Conservation (phyloP, 2,329 filamentous ascomycete species). For the Nakataea oryzae region DNA sequence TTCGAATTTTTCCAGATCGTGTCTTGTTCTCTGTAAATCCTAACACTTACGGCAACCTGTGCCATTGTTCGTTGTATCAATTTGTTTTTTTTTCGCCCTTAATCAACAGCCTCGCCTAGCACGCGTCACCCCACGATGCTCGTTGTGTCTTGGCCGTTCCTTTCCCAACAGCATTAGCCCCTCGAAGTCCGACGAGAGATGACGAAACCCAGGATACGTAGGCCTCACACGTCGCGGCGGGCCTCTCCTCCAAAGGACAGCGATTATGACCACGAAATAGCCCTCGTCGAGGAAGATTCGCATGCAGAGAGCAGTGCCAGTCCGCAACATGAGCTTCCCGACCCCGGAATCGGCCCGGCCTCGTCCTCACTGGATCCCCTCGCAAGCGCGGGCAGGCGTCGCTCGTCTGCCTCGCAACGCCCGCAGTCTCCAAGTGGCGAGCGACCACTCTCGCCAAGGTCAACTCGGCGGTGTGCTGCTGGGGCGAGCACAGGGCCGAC, state of each 20-base stretch:
- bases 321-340: not conserved
- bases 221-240: slow-evolving; percentile 41
- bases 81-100: not conserved
- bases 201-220: slow-evolving; percentile 19
- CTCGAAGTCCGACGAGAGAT: slow-evolving; percentile 15
- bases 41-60: no score
- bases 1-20: not conserved
- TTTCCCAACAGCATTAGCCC: not conserved
- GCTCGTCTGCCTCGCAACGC: not conserved
- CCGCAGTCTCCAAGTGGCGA: not conserved
- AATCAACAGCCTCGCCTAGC: not conserved
- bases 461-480: not conserved
- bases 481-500: not conserved
- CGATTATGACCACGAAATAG: slow-evolving; percentile 64
- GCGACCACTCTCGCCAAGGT: not conserved
- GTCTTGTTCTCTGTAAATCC: not conserved
- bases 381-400: not conserved
- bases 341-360: not conserved
- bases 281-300: slow-evolving; percentile 43
- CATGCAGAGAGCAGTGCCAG: not conserved
- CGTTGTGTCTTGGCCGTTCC: not conserved
- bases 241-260: slow-evolving; percentile 41
- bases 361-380: not conserved
- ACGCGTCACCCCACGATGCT: not conserved
- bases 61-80: not conserved